Conservation (phyloP, 441 rosid genomes). For the Macaranga tanarius region DNA sequence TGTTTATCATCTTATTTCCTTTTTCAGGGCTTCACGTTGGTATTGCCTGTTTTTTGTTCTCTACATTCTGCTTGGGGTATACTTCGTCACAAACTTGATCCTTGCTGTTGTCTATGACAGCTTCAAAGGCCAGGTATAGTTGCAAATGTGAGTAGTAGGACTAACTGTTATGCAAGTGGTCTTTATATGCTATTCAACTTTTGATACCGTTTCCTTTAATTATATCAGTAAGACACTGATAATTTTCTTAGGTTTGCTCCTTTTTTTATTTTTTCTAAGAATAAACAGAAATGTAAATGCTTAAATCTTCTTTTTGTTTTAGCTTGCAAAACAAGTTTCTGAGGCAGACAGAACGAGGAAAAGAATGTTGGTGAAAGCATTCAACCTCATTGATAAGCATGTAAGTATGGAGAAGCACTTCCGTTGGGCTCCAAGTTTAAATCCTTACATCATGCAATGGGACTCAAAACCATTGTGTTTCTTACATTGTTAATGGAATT, state of each 20-base stretch:
- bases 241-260: neutral
- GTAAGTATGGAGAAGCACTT: slow-evolving; percentile 44
- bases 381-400: slow-evolving; percentile 65
- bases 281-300: slow-evolving; percentile 14
- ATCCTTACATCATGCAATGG: neutral
- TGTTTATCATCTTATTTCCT: slow-evolving; percentile 1
- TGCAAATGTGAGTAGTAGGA: slow-evolving; percentile 4
- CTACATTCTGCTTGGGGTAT: slow-evolving; percentile 85
- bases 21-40: slow-evolving; percentile 90
- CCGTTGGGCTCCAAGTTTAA: neutral
- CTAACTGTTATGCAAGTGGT: slow-evolving; percentile 2
- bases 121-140: slow-evolving; percentile 84
- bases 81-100: slow-evolving; percentile 95
- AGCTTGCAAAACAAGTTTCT: slow-evolving; percentile 91
- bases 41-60: slow-evolving; percentile 73
- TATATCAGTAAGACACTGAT: neutral
- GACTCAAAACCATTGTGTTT: neutral
- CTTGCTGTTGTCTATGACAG: slow-evolving; percentile 98
- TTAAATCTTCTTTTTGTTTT: slow-evolving; percentile 27
- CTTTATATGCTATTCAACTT: slow-evolving; percentile 14
- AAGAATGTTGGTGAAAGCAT: slow-evolving; percentile 71
- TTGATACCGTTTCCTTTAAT: slow-evolving; percentile 2
- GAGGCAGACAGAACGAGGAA: slow-evolving; percentile 71
- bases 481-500: too few species aligned
- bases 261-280: slow-evolving; percentile 3